phyloP scores from a whole-genome alignment of 257 asterid genomes.

The Handroanthus guayacan region DNA sequence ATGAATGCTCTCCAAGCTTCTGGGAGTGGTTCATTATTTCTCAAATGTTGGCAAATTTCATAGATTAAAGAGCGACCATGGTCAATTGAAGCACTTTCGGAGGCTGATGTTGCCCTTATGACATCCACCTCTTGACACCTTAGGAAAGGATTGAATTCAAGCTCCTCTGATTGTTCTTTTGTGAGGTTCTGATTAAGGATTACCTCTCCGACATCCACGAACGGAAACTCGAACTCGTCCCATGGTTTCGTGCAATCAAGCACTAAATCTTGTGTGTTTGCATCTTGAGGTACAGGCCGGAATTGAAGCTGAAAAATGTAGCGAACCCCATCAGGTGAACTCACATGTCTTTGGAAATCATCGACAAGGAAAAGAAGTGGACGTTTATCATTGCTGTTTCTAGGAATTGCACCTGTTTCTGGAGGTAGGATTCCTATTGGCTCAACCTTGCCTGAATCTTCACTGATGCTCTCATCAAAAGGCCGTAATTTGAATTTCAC shows the following conservation, averaged over 20 bases:
- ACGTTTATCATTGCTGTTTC: slow-evolving; percentile 64
- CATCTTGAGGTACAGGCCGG: slow-evolving; percentile 65
- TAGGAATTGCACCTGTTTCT: slow-evolving; percentile 88
- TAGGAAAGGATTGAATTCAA: slow-evolving; percentile 78
- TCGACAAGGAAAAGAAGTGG: slow-evolving; percentile 80
- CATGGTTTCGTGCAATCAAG: slow-evolving; percentile 91
- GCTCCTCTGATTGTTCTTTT: slow-evolving; percentile 62
- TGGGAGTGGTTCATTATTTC: slow-evolving; percentile 83
- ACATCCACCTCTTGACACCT: slow-evolving; percentile 77
- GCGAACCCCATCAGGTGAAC: slow-evolving; percentile 63
- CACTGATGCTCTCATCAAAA: slow-evolving; percentile 51
- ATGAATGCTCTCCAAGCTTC: slow-evolving; percentile 81
- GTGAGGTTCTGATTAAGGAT: slow-evolving; percentile 59
- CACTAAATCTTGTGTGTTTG: slow-evolving; percentile 50
- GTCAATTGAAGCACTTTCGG: slow-evolving; percentile 86
- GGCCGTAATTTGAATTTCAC: slow-evolving; percentile 86
- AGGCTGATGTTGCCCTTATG: slow-evolving; percentile 72
- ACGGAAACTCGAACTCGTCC: slow-evolving; percentile 70
- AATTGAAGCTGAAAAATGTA: slow-evolving; percentile 77
- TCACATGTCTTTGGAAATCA: slow-evolving; percentile 71
- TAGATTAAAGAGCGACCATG: slow-evolving; percentile 86
- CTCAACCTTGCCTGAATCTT: slow-evolving; percentile 77
- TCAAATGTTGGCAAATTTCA: slow-evolving; percentile 80
- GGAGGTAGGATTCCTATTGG: slow-evolving; percentile 88
- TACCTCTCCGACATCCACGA: slow-evolving; percentile 71